Evolutionary conservation across 208 protist species (phyloP).

Genomic region (Leishmania turanica): DNA sequence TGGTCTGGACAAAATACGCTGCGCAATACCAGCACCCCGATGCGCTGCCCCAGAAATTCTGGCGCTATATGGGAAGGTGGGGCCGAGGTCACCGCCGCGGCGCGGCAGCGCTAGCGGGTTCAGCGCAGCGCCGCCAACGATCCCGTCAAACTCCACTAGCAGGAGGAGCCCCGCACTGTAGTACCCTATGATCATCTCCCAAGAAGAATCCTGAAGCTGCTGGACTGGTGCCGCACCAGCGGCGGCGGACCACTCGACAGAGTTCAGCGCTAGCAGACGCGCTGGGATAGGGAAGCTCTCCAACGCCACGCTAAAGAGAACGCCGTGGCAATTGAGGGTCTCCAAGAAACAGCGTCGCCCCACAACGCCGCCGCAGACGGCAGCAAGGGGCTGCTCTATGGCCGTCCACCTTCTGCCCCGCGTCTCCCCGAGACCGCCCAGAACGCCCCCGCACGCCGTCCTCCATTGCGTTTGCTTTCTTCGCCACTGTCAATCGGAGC

Average conservation of each 20-base stretch:
- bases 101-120: constrained; percentile 42
- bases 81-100: constrained; percentile 28
- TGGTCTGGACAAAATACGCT: not conserved
- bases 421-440: not conserved
- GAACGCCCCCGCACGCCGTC: not conserved
- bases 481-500: not conserved
- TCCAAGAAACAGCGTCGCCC: no score
- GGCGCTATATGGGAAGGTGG: constrained; percentile 28
- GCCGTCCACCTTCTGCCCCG: not conserved
- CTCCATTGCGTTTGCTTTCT: not conserved
- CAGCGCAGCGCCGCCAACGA: constrained; percentile 32
- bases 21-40: not conserved
- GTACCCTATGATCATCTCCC: constrained; percentile 59
- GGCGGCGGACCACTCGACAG: not conserved
- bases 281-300: not conserved
- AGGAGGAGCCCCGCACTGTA: constrained; percentile 52
- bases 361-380: not conserved
- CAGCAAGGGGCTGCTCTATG: not conserved
- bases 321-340: no score
- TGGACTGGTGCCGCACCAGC: constrained; percentile 3
- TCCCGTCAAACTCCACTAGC: constrained; percentile 32
- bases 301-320: no score
- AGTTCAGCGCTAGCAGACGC: not conserved
- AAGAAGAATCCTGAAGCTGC: constrained; percentile 1
- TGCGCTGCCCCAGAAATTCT: constrained; percentile 34